Evolutionary conservation across 306 rosid genomes (phyloP).

Genomic region (Medicago lupulina): DNA sequence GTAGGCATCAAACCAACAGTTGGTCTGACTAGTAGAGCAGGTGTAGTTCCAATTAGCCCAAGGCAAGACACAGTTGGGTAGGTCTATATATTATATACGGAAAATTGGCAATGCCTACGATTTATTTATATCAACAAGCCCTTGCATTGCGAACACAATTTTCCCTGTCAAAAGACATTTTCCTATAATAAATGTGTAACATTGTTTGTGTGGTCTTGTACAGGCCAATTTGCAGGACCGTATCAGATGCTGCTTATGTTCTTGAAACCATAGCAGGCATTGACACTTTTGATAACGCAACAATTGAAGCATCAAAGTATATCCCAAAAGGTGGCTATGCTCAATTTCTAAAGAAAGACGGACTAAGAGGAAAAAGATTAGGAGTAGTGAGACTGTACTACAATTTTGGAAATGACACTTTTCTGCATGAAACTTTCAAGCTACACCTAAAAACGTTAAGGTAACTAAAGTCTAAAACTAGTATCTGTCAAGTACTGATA

Average conservation of each 20-base stretch:
- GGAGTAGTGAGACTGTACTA: constrained; percentile 53
- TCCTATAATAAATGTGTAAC: not conserved
- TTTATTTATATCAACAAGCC: not conserved
- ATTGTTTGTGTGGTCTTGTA: constrained; percentile 16
- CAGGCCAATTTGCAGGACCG: constrained; percentile 72
- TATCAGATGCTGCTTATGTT: constrained; percentile 69
- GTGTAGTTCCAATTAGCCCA: constrained; percentile 64
- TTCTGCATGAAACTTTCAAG: constrained; percentile 41
- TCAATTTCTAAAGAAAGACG: constrained; percentile 56
- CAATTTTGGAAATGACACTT: constrained; percentile 32
- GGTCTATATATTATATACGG: not conserved
- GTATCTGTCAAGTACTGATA: not conserved
- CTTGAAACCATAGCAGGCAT: constrained; percentile 65
- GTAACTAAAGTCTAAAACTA: constrained; percentile 42
- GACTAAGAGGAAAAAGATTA: constrained; percentile 67
- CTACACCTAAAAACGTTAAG: constrained; percentile 55
- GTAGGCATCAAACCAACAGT: constrained; percentile 72
- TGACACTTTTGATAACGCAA: constrained; percentile 52
- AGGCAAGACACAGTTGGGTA: constrained; percentile 77
- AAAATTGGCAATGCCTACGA: not conserved
- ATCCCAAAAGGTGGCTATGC: constrained; percentile 63
- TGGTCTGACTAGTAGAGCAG: constrained; percentile 78
- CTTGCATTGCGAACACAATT: not conserved
- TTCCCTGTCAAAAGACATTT: not conserved
- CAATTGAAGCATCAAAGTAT: constrained; percentile 53